Base-by-base conservation (phyloP, 1,139 yeast species). In the Taphrina communis region DNA sequence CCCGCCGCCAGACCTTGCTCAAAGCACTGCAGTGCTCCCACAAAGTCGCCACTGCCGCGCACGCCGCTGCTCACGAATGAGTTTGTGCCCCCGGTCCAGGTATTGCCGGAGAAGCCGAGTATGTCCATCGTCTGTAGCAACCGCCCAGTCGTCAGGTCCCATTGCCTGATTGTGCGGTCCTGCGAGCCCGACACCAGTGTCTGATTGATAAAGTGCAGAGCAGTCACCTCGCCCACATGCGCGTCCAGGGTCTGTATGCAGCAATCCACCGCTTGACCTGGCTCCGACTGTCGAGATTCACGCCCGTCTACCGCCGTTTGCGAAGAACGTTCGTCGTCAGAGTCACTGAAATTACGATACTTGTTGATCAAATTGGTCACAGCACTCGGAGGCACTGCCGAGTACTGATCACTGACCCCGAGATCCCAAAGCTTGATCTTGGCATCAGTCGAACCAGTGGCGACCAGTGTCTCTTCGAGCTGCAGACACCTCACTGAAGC, bases 1-100 rank as follows among this genome's bases (percentile, higher is more conserved):
- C 94, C 94, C 0, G 91, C 85, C 0, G 90, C 94, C 74, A 86
- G 79, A 0, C 90, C 92, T 0, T 89, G 89, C 73, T 86, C 90
- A 74, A 82, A 86, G 67, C 87, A 84, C 74, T 88, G 94, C 56
- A 86, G 73, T 0, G 88, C 85, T 0, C 87, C 86, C 17, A 85
- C 85, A 73, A 83, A 85, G 17, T 84, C 82, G 1, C 72, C 73
- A 17, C 52, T 31, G 14, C 57, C 63, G 11, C 42, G 31, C 8
- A 44, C 36, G 7, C 50, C 57, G 11, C 55, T 35, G 36, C 58
- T 58, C 6, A 51, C 51, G 31, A 59, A 55, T 35, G 61, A 48
- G 12, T 42, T 50, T 14, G 63, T 39, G 51, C 46, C 50, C 9
- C 57, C 46, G 12, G 38, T 50, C 65, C 56, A 50, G 36, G 65